Base-by-base conservation (phyloP, 1,284 basidiomycete species). In the Phaffia rhodozyma region DNA sequence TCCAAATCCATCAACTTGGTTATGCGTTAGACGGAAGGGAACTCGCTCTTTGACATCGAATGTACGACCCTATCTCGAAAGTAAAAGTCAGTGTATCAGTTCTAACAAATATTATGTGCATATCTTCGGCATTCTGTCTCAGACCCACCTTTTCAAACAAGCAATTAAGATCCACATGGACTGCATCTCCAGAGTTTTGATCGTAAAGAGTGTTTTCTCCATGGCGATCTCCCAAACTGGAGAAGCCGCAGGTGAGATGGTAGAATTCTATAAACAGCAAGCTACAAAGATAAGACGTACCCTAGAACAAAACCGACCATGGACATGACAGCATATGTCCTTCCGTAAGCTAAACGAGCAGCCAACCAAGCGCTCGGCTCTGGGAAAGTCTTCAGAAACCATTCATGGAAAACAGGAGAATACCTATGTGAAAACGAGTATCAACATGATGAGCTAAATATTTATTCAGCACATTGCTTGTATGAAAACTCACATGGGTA, bases 111-210 rank as follows among this genome's bases (percentile, higher is more conserved):
- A 11, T 16, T 7, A 25, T 47, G 21, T 23, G 18, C 32, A 23
- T 23, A 13, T 30, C 20, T 38, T 55, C 57, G 50, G 55, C 48
- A n/a, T 7, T 2, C 13, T 54, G 11, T 13, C 5, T 5, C 38
- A 23, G 2, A 67, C 74, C 32, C 64, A 86, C 88, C 81, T 91
- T 94, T 70, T 98, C 96, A 70, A 99, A 99, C 16, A 99, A 79
- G 76, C 93, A 97, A 74, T 98, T 97, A 71, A 99, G 91, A 75
- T 99, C 96, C 57, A 98, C 93, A 70, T 99, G 96, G 1, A 98
- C 87, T 1, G 89, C 84, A 72, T 97, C 93, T 3, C 96, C 96
- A 0, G 85, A 87, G 65, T 85, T 85, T 2, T 81, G 82, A 72
- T 99, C 96, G 53, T 98, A 84, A 13, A 99, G 79, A 57, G 98